Conservation (phyloP, 179 eudicot species). For the Kewa caespitosa region DNA sequence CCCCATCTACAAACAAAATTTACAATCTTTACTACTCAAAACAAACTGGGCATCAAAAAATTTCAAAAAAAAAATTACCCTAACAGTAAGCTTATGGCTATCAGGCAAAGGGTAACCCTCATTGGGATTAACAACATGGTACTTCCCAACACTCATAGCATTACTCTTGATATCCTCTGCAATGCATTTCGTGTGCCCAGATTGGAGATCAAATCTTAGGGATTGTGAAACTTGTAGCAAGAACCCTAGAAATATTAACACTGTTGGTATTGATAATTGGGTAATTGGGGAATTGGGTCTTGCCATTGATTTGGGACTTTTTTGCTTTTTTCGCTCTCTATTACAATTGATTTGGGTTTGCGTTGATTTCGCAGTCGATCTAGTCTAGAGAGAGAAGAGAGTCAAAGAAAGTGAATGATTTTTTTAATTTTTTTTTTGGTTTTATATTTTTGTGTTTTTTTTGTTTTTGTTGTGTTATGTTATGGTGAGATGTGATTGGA, state of each 20-base stretch:
- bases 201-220: constrained; percentile 67
- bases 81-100: constrained; percentile 60
- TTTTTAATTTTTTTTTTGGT: too few species aligned
- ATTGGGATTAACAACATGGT: constrained; percentile 52
- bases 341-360: neutral
- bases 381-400: constrained; percentile 16
- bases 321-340: constrained; percentile 5
- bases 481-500: constrained; percentile 18
- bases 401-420: constrained; percentile 8
- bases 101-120: constrained; percentile 60
- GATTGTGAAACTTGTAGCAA: constrained; percentile 31
- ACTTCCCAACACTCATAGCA: constrained; percentile 77
- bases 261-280: constrained; percentile 9
- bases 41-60: neutral
- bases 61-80: constrained; percentile 34
- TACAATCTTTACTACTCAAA: too few species aligned
- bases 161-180: constrained; percentile 69
- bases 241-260: constrained; percentile 32
- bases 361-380: constrained; percentile 25
- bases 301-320: too few species aligned
- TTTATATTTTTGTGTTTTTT: neutral
- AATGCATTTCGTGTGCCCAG: constrained; percentile 82
- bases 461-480: neutral
- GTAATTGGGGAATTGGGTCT: neutral
- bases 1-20: too few species aligned